These are phyloP conservation scores for Diaporthe velutina DNA, from an alignment of 2,329 filamentous ascomycete species.

Conservation along the genomic window DNA sequence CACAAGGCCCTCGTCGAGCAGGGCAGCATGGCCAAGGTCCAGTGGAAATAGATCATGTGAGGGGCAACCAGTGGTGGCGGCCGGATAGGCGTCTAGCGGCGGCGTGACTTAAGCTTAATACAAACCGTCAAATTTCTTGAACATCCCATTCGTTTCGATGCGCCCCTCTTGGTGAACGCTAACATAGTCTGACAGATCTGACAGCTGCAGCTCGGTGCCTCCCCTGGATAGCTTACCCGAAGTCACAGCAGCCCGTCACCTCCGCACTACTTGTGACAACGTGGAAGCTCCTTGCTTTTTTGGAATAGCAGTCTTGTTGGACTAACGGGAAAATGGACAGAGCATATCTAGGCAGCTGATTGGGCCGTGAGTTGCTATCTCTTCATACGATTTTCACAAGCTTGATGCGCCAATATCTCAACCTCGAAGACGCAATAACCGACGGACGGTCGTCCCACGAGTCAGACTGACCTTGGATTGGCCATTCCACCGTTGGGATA, in stretches of 20 bases:
- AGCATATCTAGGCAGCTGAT: not conserved
- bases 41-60: conserved; percentile 63
- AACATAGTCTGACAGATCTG: not conserved
- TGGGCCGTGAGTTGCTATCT: not conserved
- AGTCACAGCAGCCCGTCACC: not conserved
- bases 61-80: not conserved
- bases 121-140: not conserved
- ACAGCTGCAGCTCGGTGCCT: conserved; percentile 2
- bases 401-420: not conserved
- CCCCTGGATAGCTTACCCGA: not conserved
- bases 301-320: too few species aligned
- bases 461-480: not conserved
- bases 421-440: not conserved
- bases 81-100: conserved; percentile 13
- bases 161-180: not conserved
- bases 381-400: not conserved
- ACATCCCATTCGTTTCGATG: not conserved
- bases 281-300: too few species aligned
- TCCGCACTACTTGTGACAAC: not conserved
- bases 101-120: conserved; percentile 16
- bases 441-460: not conserved
- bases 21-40: conserved; percentile 87
- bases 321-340: not conserved
- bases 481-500: not conserved
- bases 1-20: conserved; percentile 85